phyloP scores from a whole-genome alignment of 192 early-diverging fungal genomes.

The Rhizoclosmatium sp. region DNA sequence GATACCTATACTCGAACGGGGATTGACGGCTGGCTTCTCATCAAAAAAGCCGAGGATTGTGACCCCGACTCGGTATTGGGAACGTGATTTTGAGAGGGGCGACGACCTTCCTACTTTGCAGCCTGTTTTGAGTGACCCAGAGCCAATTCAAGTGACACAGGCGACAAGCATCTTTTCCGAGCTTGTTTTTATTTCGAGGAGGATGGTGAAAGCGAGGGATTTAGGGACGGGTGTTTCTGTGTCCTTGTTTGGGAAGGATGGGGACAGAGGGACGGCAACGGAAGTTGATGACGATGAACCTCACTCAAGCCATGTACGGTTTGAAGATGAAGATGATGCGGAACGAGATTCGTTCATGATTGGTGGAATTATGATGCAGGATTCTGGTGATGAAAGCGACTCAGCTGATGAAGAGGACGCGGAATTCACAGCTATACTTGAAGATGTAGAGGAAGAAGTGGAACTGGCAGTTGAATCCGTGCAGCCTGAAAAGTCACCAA shows the following conservation, averaged over 20 bases:
- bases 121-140: not conserved
- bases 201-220: not conserved
- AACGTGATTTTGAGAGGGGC: not conserved
- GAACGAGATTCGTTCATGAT: not conserved
- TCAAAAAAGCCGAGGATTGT: not conserved
- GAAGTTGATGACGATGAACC: too few relatives aligned
- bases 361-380: slow-evolving; percentile 11
- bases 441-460: not conserved
- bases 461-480: not conserved
- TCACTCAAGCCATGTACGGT: too few relatives aligned
- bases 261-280: not conserved
- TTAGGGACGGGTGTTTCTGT: not conserved
- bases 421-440: not conserved
- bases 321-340: not conserved
- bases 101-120: not conserved
- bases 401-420: not conserved
- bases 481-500: not conserved
- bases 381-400: not conserved
- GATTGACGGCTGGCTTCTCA: not conserved
- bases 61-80: not conserved
- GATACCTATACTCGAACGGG: not conserved
- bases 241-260: slow-evolving; percentile 8
- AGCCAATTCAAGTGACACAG: not conserved
- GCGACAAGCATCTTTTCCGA: not conserved
- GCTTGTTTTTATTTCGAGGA: slow-evolving; percentile 6